Evolutionary conservation across 2,329 filamentous ascomycete species (phyloP).

Genomic region (Sphaerulina vaccinii): DNA sequence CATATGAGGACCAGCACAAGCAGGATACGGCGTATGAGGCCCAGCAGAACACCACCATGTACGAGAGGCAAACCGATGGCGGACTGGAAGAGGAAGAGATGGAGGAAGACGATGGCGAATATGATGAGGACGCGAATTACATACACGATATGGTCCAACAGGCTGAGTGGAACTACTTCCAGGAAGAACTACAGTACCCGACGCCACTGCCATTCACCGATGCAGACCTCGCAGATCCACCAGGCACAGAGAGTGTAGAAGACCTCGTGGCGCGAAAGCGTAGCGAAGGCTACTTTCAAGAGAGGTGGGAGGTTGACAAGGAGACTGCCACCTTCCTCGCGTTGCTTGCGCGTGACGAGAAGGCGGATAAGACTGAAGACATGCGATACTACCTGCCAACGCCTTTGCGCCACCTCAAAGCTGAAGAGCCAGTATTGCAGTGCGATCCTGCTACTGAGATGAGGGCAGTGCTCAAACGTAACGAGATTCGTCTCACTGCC

Average conservation of each 20-base stretch:
- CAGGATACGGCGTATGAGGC: too few relatives aligned
- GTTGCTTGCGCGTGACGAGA: constrained; percentile 14
- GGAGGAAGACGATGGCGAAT: neutral
- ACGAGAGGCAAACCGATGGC: too few relatives aligned
- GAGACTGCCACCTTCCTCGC: constrained; percentile 29
- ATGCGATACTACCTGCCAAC: neutral
- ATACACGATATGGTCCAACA: neutral
- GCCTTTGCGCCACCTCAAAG: constrained; percentile 34
- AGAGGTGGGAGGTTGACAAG: constrained; percentile 34
- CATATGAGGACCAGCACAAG: neutral
- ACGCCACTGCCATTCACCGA: neutral
- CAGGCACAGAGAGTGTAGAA: neutral
- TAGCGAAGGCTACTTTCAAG: constrained; percentile 6
- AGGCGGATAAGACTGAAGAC: constrained; percentile 10
- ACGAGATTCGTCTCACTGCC: constrained; percentile 20
- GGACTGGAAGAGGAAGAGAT: neutral
- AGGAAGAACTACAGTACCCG: constrained; percentile 5
- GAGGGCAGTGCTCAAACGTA: constrained; percentile 37
- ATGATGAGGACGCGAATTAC: constrained; percentile 6
- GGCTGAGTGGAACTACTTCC: constrained; percentile 12
- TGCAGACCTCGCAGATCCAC: constrained; percentile 11
- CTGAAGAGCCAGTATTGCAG: constrained; percentile 49
- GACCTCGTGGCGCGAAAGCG: neutral
- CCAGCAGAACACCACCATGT: too few relatives aligned
- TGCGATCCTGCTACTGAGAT: constrained; percentile 49